These are phyloP conservation scores for Dimargaris cristalligena DNA, from an alignment of 192 early-diverging fungal genomes.

Conservation along the genomic window DNA sequence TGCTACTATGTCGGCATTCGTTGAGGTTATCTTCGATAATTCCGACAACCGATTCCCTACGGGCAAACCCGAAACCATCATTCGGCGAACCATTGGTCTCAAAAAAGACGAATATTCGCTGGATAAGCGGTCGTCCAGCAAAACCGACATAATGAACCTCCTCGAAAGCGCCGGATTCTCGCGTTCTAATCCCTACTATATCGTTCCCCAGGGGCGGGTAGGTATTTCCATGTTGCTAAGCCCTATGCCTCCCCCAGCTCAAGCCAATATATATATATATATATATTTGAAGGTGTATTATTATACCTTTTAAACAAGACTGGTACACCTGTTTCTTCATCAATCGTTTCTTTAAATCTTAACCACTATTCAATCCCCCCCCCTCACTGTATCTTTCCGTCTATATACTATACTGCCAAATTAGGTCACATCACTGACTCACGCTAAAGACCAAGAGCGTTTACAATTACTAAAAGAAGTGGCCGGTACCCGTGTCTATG, in stretches of 20 bases:
- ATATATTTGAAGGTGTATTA: too few relatives aligned
- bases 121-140: conserved; percentile 82
- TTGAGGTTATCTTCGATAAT: conserved; percentile 95
- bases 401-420: too few relatives aligned
- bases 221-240: too few relatives aligned
- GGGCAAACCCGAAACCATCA: conserved; percentile 73
- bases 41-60: conserved; percentile 88
- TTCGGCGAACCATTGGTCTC: conserved; percentile 85
- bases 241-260: too few relatives aligned
- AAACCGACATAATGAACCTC: conserved; percentile 81
- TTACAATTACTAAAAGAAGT: conserved; percentile 88
- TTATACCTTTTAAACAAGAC: too few relatives aligned
- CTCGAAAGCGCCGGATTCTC: conserved; percentile 94
- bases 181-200: conserved; percentile 93
- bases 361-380: too few relatives aligned
- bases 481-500: conserved; percentile 93
- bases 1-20: conserved; percentile 86
- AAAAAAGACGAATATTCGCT: conserved; percentile 99
- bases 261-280: too few relatives aligned
- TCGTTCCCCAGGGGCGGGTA: conserved; percentile 91
- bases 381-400: too few relatives aligned
- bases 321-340: too few relatives aligned
- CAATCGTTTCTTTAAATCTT: too few relatives aligned
- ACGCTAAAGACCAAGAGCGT: conserved; percentile 82
- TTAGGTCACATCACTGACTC: conserved; percentile 84